Evolutionary conservation across 305 asterid genomes (phyloP), one percentile per base, ranked within the genome.

Genomic region (Solanum chacoense): DNA sequence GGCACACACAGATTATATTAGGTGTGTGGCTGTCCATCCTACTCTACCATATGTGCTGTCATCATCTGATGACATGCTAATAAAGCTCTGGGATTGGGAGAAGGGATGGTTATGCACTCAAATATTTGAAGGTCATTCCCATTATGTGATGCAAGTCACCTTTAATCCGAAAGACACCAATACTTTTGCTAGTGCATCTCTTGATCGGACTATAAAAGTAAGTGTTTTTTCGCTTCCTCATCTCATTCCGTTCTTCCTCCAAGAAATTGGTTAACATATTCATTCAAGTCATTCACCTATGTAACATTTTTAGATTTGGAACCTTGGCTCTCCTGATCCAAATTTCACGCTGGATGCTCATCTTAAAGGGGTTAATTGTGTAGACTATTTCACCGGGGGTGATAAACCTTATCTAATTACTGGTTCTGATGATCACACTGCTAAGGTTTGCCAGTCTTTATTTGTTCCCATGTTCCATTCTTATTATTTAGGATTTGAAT

Each of bases 1-100:
- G 91, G 99, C 98, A 18, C 99, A 97, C 91, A 95, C 98, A 20
- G 99, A 97, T 92, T 97, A 97, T 93, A 97, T 97, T 90, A 95
- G 99, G 93, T 97, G 98, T 91, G 99, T 97, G 91, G 94, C 99
- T 31, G 99, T 96, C 89, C 99, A 97, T 94, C 99, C 99, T 89
- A 97, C 96, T 22, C 98, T 97, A 55, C 98, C 99, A 8, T 96
- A 94, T 85, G 99, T 97, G 89, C 88, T 97, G 93, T 97, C 99
- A 92, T 96, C 99, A 84, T 96, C 99, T 29, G 99, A 98, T 91
- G 99, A 98, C 95, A 98, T 95, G 99, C 98, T 98, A 89, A 98
- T 98, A 93, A 98, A 98, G 93, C 98, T 98, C 80, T 98, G 99
- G 99, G 99, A 98, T 93, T 98, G 99, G 99, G 99, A 98, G 91